Percentiles rank a stretch among this genome's conserved stretches.
These are phyloP conservation scores for Solanum chiquidenum DNA, from an alignment of 257 asterid genomes.

Conservation along the genomic window DNA sequence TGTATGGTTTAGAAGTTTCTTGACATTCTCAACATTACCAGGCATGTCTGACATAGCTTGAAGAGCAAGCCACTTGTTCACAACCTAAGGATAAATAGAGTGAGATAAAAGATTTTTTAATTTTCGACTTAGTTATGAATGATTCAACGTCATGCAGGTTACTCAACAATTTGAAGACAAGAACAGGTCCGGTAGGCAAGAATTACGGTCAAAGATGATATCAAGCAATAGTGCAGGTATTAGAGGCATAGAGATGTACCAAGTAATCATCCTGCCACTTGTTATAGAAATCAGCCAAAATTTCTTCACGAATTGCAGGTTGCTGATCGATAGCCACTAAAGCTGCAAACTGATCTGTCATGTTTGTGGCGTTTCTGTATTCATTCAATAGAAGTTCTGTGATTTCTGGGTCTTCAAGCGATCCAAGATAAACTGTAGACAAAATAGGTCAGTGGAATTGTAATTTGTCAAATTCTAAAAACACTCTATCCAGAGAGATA, in stretches of 20 bases:
- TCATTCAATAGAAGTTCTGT: constrained; percentile 66
- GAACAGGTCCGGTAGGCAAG: background rate
- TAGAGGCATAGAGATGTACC: constrained; percentile 31
- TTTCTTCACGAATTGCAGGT: constrained; percentile 64
- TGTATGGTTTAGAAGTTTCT: constrained; percentile 55
- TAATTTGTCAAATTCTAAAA: background rate
- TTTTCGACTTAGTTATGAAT: background rate
- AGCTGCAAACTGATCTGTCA: constrained; percentile 91
- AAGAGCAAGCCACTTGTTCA: constrained; percentile 64
- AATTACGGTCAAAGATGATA: background rate
- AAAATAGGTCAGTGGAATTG: background rate
- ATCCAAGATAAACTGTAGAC: constrained; percentile 64
- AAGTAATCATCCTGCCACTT: constrained; percentile 87
- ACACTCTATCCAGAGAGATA: background rate
- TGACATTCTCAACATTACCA: constrained; percentile 71
- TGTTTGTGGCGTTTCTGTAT: constrained; percentile 65
- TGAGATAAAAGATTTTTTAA: background rate
- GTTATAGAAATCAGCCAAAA: constrained; percentile 70
- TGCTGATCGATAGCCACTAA: constrained; percentile 73
- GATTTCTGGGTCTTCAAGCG: constrained; percentile 44
- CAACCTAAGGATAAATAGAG: constrained; percentile 32
- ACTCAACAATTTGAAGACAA: background rate
- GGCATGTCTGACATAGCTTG: constrained; percentile 69
- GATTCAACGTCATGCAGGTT: background rate
- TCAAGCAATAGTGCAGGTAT: background rate